These are phyloP conservation scores for Hypoxylon perforatum DNA, from an alignment of 495 filamentous ascomycete genomes.

Conservation along the genomic window DNA sequence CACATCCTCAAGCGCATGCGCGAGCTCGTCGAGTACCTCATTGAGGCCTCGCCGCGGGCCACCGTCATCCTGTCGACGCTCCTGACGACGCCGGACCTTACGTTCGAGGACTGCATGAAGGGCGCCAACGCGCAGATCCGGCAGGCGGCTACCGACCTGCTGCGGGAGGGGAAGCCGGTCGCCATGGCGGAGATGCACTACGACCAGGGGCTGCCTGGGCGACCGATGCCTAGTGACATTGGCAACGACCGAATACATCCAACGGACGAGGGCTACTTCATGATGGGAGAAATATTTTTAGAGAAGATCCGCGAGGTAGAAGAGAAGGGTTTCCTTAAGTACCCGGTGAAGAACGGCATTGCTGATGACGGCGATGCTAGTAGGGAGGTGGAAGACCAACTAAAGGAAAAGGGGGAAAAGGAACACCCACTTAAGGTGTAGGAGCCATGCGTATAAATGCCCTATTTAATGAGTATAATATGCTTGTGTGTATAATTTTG, in stretches of 20 bases:
- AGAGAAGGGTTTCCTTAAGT: conserved; percentile 47
- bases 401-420: conserved; percentile 35
- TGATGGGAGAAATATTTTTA: conserved; percentile 59
- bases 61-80: conserved; percentile 43
- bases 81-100: conserved; percentile 37
- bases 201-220: conserved; percentile 39
- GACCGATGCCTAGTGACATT: conserved; percentile 43
- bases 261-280: conserved; percentile 56
- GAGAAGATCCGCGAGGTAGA: conserved; percentile 49
- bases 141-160: conserved; percentile 49
- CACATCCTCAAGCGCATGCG: conserved; percentile 42
- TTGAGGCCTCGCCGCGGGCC: conserved; percentile 36
- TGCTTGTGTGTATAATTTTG: no score
- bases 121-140: conserved; percentile 45
- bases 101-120: conserved; percentile 46
- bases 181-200: conserved; percentile 42
- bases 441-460: no score
- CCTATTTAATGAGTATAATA: no score
- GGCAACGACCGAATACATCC: conserved; percentile 49
- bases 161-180: conserved; percentile 46
- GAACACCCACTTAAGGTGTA: conserved; percentile 30
- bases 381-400: conserved; percentile 38
- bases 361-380: conserved; percentile 40
- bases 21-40: conserved; percentile 34
- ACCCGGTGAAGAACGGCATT: conserved; percentile 46